Conservation (phyloP, 108 stramenopile genomes). For the Cyclotella baltica region DNA sequence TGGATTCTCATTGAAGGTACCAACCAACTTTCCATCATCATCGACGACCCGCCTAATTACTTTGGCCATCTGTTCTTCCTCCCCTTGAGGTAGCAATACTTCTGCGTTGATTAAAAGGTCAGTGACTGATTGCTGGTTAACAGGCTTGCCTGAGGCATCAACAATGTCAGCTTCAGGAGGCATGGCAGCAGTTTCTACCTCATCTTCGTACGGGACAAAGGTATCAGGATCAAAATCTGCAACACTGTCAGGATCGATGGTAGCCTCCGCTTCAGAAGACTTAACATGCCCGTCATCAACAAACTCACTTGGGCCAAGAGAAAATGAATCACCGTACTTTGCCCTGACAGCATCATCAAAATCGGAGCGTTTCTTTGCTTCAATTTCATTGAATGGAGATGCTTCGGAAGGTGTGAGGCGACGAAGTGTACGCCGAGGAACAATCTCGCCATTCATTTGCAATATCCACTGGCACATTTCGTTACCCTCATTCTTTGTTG, state of each 20-base stretch:
- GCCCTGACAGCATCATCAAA: slow-evolving; percentile 30
- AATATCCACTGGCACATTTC: slow-evolving; percentile 55
- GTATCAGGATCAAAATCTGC: not conserved
- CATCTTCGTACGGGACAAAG: slow-evolving; percentile 12
- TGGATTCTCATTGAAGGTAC: slow-evolving; percentile 46
- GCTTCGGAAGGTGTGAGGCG: slow-evolving; percentile 27
- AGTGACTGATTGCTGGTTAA: slow-evolving; percentile 19
- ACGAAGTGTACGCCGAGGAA: slow-evolving; percentile 34
- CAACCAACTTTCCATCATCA: slow-evolving; percentile 35
- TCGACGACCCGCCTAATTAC: slow-evolving; percentile 34
- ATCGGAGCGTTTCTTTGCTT: not conserved
- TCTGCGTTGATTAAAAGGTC: slow-evolving; percentile 57
- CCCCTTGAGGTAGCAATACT: slow-evolving; percentile 43
- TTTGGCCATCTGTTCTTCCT: slow-evolving; percentile 8
- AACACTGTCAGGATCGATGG: not conserved
- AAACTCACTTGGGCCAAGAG: not conserved
- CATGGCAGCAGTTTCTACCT: slow-evolving; percentile 6
- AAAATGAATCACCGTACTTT: slow-evolving; percentile 8
- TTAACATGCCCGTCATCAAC: not conserved
- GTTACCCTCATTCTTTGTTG: slow-evolving; percentile 46
- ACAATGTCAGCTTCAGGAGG: slow-evolving; percentile 40
- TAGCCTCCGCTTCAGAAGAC: slow-evolving; percentile 21
- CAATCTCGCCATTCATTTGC: slow-evolving; percentile 35
- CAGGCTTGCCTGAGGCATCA: slow-evolving; percentile 28
- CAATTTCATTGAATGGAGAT: slow-evolving; percentile 4